Conservation (phyloP, 1,284 basidiomycete species). For the Athelia sp. region DNA sequence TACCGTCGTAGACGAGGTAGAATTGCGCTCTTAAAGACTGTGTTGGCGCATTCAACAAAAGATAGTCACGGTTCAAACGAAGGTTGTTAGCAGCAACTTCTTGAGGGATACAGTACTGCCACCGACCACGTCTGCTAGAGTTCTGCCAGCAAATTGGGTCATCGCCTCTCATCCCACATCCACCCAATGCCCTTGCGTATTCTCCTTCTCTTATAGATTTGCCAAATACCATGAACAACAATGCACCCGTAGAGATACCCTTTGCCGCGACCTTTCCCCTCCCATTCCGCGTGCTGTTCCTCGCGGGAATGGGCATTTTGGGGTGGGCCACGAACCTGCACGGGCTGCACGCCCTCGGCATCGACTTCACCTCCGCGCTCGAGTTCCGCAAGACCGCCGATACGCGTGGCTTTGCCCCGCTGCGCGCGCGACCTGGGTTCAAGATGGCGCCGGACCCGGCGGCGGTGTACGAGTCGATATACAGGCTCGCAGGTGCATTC, state of each 20-base stretch:
- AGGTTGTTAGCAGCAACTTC: too few species aligned
- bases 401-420: constrained; percentile 21
- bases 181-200: neutral
- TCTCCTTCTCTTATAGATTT: constrained; percentile 6
- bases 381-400: constrained; percentile 40
- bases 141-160: too few species aligned
- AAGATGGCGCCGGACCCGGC: constrained; percentile 29
- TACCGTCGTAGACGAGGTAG: too few species aligned
- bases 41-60: too few species aligned
- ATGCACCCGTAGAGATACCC: constrained; percentile 28
- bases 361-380: constrained; percentile 71
- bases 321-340: constrained; percentile 89
- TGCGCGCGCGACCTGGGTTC: constrained; percentile 24
- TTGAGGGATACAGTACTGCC: too few species aligned
- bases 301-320: constrained; percentile 67
- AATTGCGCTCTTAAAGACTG: too few species aligned
- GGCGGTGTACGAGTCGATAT: constrained; percentile 56
- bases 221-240: constrained; percentile 28
- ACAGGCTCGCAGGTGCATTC: constrained; percentile 63
- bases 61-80: too few species aligned
- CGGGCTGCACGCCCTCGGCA: constrained; percentile 65
- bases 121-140: too few species aligned
- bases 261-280: constrained; percentile 68
- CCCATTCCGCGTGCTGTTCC: constrained; percentile 75
- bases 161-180: too few species aligned